Percentiles rank a stretch among this genome's conserved stretches.
phyloP scores from a whole-genome alignment of 495 filamentous ascomycete genomes.

The Aspergillus affinis region DNA sequence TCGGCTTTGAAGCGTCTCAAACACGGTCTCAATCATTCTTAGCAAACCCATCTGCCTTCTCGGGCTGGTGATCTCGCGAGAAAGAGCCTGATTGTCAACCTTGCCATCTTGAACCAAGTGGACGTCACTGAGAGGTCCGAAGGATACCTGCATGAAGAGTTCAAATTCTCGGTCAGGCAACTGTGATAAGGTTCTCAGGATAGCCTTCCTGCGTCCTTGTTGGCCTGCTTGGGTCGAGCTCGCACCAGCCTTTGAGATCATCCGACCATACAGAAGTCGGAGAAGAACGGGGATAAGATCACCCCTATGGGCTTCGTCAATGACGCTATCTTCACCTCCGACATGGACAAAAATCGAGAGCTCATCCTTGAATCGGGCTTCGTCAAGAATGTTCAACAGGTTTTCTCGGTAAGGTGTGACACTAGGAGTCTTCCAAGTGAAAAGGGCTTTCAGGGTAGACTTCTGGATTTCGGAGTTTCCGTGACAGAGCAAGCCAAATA shows the following conservation, averaged over 20 bases:
- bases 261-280: conserved; percentile 82
- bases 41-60: conserved; percentile 85
- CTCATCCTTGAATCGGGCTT: conserved; percentile 88
- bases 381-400: conserved; percentile 84
- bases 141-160: conserved; percentile 77
- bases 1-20: conserved; percentile 73
- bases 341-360: conserved; percentile 79
- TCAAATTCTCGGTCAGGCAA: conserved; percentile 65
- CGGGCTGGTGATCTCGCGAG: conserved; percentile 53
- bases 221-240: conserved; percentile 50
- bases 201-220: conserved; percentile 65
- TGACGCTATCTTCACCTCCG: conserved; percentile 65
- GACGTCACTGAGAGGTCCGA: conserved; percentile 65
- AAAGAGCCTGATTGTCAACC: conserved; percentile 49
- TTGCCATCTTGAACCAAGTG: conserved; percentile 52
- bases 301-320: conserved; percentile 68
- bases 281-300: conserved; percentile 82
- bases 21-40: conserved; percentile 87
- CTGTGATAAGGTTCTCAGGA: conserved; percentile 60
- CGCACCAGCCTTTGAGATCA: conserved; percentile 76
- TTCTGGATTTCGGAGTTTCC: conserved; percentile 90
- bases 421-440: conserved; percentile 80
- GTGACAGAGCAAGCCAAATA: conserved; percentile 73
- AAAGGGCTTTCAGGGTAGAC: conserved; percentile 75
- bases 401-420: conserved; percentile 82